Evolutionary conservation across 306 rosid genomes (phyloP), one percentile per base, ranked within the genome.

Genomic region (Myrica gale): DNA sequence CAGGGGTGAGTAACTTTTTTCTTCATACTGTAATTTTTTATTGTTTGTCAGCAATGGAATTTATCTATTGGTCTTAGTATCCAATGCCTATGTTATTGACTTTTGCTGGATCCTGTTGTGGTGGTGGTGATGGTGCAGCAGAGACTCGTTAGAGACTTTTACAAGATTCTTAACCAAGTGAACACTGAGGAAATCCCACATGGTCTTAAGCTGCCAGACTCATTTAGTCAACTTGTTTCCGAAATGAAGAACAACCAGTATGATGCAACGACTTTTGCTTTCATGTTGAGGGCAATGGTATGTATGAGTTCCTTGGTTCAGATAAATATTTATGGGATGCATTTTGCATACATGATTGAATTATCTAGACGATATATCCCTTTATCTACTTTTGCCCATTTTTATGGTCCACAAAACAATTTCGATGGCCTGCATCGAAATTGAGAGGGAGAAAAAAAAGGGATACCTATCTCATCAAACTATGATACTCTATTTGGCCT

Each of bases 201-300:
- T 84, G 94, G 86, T 78, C 82, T 90, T 74, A 88, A 84, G 83
- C 87, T 89, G 63, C 98, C 96, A 32, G 90, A 87, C 86, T 90
- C 99, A 61, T 96, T 90, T 82, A 86, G 86, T 81, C 88, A 89
- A 79, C 85, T 96, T 78, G 85, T 96, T 89, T 84, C 96, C 44
- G 94, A 90, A 83, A 96, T 90, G 98, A 87, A 89, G 84, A 88
- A 81, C 82, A 84, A 85, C 83, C 92, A 88, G 66, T 92, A 89
- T 78, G 98, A 92, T 82, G 92, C 98, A 37, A 89, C 83, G 83
- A 90, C 93, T 50, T 92, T 96, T 74, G 98, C 94, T 12, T 76
- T 90, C 69, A 84, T 81, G 90, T 83, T 96, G 81, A 90, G 86
- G 85, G 99, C 96, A 81, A 96, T 88, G 99, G 99, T 96, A 84